Evolutionary conservation across 1,284 basidiomycete genomes (phyloP).

Genomic region (Ustilago trichophora): DNA sequence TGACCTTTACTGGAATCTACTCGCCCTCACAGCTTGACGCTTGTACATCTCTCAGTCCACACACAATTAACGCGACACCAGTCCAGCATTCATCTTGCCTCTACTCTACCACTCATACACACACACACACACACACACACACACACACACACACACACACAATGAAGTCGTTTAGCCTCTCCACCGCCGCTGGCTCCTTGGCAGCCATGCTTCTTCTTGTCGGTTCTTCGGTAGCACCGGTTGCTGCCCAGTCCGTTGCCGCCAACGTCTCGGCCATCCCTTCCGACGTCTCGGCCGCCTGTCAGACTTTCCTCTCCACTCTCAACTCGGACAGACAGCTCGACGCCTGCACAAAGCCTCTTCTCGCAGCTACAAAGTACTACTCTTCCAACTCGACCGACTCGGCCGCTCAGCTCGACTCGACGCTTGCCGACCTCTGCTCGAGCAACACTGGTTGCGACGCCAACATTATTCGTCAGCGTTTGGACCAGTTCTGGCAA

Average conservation of each 20-base stretch:
- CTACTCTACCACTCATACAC: too few species aligned
- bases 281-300: conserved; percentile 29
- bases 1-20: not conserved
- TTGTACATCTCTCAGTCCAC: too few species aligned
- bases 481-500: conserved; percentile 52
- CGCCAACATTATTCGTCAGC: conserved; percentile 38
- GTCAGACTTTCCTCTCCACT: conserved; percentile 40
- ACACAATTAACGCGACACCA: too few species aligned
- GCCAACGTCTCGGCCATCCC: conserved; percentile 43
- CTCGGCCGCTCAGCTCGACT: conserved; percentile 33
- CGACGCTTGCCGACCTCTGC: conserved; percentile 50
- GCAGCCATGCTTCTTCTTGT: too few species aligned
- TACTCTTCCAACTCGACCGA: conserved; percentile 48
- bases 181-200: conserved; percentile 27
- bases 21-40: not conserved
- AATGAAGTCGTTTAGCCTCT: conserved; percentile 32
- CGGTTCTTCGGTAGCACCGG: conserved; percentile 25
- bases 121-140: too few species aligned
- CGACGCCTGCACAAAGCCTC: conserved; percentile 49
- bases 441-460: conserved; percentile 45
- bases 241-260: conserved; percentile 46
- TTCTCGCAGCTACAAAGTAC: conserved; percentile 45
- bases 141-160: too few species aligned
- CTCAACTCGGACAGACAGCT: conserved; percentile 52
- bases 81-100: too few species aligned